phyloP scores from a whole-genome alignment of 306 rosid genomes.

The Purshia tridentata region DNA sequence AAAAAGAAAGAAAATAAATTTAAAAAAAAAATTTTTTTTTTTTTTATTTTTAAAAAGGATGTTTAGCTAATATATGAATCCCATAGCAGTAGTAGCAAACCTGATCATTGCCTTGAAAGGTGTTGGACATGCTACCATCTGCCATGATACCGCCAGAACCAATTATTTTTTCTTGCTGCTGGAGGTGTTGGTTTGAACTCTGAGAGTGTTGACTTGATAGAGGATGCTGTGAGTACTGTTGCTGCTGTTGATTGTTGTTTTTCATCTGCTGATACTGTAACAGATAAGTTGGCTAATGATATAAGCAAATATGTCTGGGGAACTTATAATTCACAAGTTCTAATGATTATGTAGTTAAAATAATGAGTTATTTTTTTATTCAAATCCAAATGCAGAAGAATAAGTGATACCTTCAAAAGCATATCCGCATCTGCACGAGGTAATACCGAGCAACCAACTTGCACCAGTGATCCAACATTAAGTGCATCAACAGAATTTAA shows the following conservation, averaged over 20 bases:
- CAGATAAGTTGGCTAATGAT: slow-evolving; percentile 20
- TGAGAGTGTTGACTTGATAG: slow-evolving; percentile 48
- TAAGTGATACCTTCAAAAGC: slow-evolving; percentile 46
- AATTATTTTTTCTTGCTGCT: slow-evolving; percentile 46
- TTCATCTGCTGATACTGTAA: slow-evolving; percentile 45
- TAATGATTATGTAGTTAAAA: neutral
- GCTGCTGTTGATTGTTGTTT: slow-evolving; percentile 44
- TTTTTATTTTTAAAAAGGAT: too few relatives aligned
- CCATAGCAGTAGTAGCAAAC: slow-evolving; percentile 30
- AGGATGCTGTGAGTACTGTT: slow-evolving; percentile 43
- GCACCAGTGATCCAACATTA: slow-evolving; percentile 42
- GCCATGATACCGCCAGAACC: slow-evolving; percentile 35
- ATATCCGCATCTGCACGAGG: slow-evolving; percentile 47
- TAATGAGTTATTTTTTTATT: neutral
- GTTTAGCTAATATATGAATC: slow-evolving; percentile 5
- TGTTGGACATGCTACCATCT: slow-evolving; percentile 42
- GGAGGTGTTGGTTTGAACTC: slow-evolving; percentile 42
- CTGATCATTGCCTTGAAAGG: slow-evolving; percentile 60
- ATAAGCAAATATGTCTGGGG: slow-evolving; percentile 10
- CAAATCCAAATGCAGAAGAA: slow-evolving; percentile 20
- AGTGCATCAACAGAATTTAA: slow-evolving; percentile 40
- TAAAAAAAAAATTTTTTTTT: too few relatives aligned
- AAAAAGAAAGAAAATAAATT: neutral
- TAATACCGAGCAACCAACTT: slow-evolving; percentile 45
- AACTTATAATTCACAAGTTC: slow-evolving; percentile 12